These are phyloP conservation scores for Nigrospora sphaerica DNA, from an alignment of 2,329 filamentous ascomycete genomes.

Conservation along the genomic window DNA sequence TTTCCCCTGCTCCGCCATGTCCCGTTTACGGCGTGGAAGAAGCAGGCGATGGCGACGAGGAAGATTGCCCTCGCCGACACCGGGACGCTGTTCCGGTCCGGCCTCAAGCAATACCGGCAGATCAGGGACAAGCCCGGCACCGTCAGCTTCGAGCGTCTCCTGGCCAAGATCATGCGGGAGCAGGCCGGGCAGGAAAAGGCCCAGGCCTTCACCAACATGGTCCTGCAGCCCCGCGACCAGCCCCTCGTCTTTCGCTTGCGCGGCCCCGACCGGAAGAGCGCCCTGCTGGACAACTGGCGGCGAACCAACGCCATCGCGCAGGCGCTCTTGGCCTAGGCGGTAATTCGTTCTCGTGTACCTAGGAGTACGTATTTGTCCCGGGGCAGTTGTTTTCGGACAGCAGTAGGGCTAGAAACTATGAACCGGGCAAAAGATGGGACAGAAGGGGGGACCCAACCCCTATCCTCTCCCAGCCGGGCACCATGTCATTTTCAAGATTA, in stretches of 20 bases:
- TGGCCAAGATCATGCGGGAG: slow-evolving; percentile 5
- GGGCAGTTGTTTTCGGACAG: no score
- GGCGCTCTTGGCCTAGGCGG: background rate
- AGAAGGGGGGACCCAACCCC: no score
- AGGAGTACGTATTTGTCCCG: no score
- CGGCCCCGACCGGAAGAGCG: background rate
- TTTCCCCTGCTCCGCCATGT: slow-evolving; percentile 7
- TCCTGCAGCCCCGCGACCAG: background rate
- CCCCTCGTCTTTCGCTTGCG: background rate
- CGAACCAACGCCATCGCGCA: background rate
- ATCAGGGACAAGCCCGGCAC: slow-evolving; percentile 1
- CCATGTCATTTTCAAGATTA: no score
- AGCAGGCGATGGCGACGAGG: background rate
- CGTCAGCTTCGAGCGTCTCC: slow-evolving; percentile 1
- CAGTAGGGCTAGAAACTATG: no score
- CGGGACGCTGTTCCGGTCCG: slow-evolving; percentile 1
- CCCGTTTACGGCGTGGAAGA: slow-evolving; percentile 6
- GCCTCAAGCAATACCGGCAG: slow-evolving; percentile 1
- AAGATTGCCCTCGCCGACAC: background rate
- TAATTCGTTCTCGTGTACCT: no score
- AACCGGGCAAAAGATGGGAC: no score
- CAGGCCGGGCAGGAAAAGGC: background rate
- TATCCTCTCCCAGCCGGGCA: no score
- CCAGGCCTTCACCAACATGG: background rate
- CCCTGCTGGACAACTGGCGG: background rate